A percentile compares a stretch with the other conserved stretches of the same genome.
phyloP scores from a whole-genome alignment of 2,329 filamentous ascomycete species.

The Colletotrichum agaves region DNA sequence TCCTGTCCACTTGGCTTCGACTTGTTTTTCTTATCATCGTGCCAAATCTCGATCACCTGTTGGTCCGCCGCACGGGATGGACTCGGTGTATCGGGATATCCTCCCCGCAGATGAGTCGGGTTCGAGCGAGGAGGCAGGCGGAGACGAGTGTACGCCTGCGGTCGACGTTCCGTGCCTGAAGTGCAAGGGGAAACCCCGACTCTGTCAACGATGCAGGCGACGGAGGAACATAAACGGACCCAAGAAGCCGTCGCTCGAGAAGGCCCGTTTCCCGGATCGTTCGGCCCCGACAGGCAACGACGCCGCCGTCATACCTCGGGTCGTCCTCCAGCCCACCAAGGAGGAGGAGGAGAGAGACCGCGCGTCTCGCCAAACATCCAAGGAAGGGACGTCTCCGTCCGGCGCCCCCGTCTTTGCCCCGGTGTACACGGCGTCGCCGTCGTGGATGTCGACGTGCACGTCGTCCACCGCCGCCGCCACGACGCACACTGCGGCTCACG shows the following conservation, averaged over 20 bases:
- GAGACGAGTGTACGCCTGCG: neutral
- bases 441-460: slow-evolving; percentile 31
- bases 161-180: neutral
- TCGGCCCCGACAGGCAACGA: neutral
- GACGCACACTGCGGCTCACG: slow-evolving; percentile 12
- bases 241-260: slow-evolving; percentile 3
- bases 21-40: neutral
- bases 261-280: neutral
- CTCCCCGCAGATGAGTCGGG: neutral
- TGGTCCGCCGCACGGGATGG: neutral
- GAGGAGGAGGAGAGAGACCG: neutral
- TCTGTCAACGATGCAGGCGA: slow-evolving; percentile 2
- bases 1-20: neutral
- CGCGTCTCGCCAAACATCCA: neutral
- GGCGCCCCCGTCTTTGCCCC: slow-evolving; percentile 9
- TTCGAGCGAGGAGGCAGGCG: neutral
- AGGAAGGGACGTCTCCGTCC: neutral
- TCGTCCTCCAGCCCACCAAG: neutral
- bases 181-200: neutral
- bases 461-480: slow-evolving; percentile 23
- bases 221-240: neutral
- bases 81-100: slow-evolving; percentile 11
- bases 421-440: slow-evolving; percentile 23
- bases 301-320: neutral
- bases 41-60: accelerated